phyloP scores from a whole-genome alignment of 2,329 filamentous ascomycete genomes.

The Tetracladium maxilliforme region DNA sequence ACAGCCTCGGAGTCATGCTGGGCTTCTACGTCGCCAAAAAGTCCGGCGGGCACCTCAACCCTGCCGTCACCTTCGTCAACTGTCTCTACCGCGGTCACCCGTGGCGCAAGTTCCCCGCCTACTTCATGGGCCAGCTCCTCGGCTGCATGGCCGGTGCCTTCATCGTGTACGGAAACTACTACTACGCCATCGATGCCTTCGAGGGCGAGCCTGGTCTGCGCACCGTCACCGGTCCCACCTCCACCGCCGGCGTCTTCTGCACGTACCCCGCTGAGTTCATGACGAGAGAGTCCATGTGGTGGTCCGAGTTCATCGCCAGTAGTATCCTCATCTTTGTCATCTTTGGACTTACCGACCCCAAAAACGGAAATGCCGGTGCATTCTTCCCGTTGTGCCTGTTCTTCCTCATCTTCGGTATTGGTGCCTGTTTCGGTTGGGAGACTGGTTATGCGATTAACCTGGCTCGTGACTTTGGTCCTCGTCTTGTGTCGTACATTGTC shows the following conservation, averaged over 20 bases:
- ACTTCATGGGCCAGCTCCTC: slow-evolving; percentile 48
- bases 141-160: slow-evolving; percentile 49
- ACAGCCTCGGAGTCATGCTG: slow-evolving; percentile 50
- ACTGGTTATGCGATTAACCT: slow-evolving; percentile 66
- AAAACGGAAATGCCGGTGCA: slow-evolving; percentile 36
- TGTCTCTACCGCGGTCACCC: slow-evolving; percentile 55
- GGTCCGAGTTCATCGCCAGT: slow-evolving; percentile 56
- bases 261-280: slow-evolving; percentile 53
- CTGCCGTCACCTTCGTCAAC: slow-evolving; percentile 56
- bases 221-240: slow-evolving; percentile 39
- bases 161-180: slow-evolving; percentile 48
- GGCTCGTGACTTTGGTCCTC: slow-evolving; percentile 57
- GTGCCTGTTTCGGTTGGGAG: slow-evolving; percentile 61
- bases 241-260: slow-evolving; percentile 54
- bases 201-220: slow-evolving; percentile 46
- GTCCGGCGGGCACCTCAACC: slow-evolving; percentile 53
- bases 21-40: slow-evolving; percentile 52
- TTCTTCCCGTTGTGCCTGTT: slow-evolving; percentile 47
- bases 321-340: slow-evolving; percentile 58
- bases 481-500: slow-evolving; percentile 49
- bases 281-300: slow-evolving; percentile 52
- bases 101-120: slow-evolving; percentile 56
- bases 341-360: slow-evolving; percentile 48
- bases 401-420: slow-evolving; percentile 61
- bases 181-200: slow-evolving; percentile 46